Evolutionary conservation across 2,329 filamentous ascomycete species (phyloP).

Genomic region (Thermoascus crustaceus): DNA sequence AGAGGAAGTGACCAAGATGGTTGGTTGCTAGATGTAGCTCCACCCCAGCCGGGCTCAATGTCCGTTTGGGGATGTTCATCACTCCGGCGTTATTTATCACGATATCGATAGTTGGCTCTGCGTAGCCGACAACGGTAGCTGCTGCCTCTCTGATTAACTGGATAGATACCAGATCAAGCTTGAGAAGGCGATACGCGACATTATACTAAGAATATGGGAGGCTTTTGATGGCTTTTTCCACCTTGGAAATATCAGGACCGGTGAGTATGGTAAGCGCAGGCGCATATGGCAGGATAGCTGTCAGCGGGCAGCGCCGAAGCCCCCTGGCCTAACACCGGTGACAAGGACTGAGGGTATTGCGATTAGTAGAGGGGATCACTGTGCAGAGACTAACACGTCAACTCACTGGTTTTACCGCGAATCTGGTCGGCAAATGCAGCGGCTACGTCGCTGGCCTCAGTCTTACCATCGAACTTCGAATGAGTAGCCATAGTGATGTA

Average conservation of each 20-base stretch:
- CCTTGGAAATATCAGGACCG: conserved; percentile 4
- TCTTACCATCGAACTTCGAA: conserved; percentile 26
- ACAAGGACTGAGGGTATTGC: conserved; percentile 2
- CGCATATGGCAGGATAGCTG: too few relatives aligned
- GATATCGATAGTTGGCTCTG: conserved; percentile 7
- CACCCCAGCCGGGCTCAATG: conserved; percentile 15
- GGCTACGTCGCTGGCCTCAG: conserved; percentile 34
- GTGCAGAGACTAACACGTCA: neutral
- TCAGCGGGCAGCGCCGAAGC: conserved; percentile 2
- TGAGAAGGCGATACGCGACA: conserved; percentile 7
- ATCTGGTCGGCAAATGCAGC: conserved; percentile 27
- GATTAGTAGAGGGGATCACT: neutral
- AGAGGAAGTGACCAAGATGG: conserved; percentile 10
- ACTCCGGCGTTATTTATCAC: conserved; percentile 11
- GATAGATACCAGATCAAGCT: conserved; percentile 7
- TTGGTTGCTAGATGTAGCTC: conserved; percentile 23
- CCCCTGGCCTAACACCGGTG: neutral
- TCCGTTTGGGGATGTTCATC: conserved; percentile 7
- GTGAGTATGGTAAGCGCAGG: neutral
- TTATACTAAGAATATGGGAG: conserved; percentile 9
- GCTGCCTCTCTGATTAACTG: conserved; percentile 8
- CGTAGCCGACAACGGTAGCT: conserved; percentile 2
- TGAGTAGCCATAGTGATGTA: conserved; percentile 15
- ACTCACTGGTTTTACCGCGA: conserved; percentile 20
- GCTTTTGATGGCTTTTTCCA: conserved; percentile 6